Evolutionary conservation across 164 flowering plant genomes (phyloP).

Genomic region (Cinnamomum micranthum): DNA sequence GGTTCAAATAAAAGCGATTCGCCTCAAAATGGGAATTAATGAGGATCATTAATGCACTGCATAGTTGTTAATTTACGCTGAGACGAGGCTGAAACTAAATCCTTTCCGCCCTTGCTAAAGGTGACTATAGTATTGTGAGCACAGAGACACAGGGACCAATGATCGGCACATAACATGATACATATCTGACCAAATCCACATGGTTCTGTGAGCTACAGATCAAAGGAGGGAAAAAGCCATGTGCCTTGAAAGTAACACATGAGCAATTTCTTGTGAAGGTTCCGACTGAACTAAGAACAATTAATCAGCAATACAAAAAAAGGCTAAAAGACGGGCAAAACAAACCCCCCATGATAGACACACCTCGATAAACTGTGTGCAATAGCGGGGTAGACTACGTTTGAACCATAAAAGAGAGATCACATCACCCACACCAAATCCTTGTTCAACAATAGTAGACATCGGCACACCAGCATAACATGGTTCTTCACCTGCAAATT

Average conservation of each 20-base stretch:
- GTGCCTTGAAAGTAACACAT: not conserved
- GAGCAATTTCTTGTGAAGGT: not conserved
- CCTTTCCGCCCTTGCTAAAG: conserved; percentile 99
- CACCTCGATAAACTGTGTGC: conserved; percentile 87
- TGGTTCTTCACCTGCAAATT: conserved; percentile 78
- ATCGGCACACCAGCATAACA: conserved; percentile 93
- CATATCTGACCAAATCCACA: conserved; percentile 59
- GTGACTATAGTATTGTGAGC: conserved; percentile 99
- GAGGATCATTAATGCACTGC: not conserved
- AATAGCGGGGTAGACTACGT: conserved; percentile 93
- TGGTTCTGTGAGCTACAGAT: not conserved
- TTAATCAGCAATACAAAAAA: not conserved
- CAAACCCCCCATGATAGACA: not conserved
- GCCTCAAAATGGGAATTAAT: not conserved
- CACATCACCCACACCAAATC: conserved; percentile 91
- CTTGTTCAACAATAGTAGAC: conserved; percentile 89
- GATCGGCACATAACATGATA: conserved; percentile 98
- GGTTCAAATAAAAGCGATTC: not conserved
- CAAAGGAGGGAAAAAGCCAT: not conserved
- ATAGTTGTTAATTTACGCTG: conserved; percentile 48
- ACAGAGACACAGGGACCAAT: conserved; percentile 99
- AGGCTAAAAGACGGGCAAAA: not conserved
- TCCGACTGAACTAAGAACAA: not conserved
- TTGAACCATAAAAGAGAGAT: conserved; percentile 96
- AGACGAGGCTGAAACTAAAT: conserved; percentile 90